phyloP scores from a whole-genome alignment of 805 yeast species.

The Saturnispora diversa region DNA sequence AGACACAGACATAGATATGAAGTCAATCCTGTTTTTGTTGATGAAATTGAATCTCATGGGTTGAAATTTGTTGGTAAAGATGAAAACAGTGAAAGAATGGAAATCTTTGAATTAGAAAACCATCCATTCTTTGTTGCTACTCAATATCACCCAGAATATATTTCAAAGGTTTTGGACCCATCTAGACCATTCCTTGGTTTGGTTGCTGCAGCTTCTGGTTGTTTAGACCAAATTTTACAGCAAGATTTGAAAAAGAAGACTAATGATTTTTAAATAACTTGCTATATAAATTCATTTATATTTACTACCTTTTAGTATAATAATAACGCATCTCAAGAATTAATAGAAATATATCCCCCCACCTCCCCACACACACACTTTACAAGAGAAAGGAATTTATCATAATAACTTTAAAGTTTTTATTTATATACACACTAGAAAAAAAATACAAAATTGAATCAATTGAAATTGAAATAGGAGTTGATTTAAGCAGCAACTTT shows the following conservation, averaged over 20 bases:
- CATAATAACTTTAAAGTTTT: too few species aligned
- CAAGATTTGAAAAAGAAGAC: constrained; percentile 26
- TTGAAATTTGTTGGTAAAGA: constrained; percentile 89
- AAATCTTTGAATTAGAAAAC: constrained; percentile 73
- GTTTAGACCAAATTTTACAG: constrained; percentile 57
- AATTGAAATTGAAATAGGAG: neutral
- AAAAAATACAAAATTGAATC: too few species aligned
- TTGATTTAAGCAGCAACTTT: constrained; percentile 6
- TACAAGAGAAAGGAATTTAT: too few species aligned
- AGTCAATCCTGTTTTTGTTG: constrained; percentile 79
- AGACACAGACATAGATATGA: constrained; percentile 99
- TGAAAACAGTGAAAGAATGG: constrained; percentile 87
- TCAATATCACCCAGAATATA: constrained; percentile 97
- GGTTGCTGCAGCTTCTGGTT: constrained; percentile 88
- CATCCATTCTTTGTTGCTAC: constrained; percentile 93
- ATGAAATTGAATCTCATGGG: constrained; percentile 65
- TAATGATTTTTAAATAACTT: constrained; percentile 25
- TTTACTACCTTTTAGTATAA: too few species aligned
- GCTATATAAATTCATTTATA: too few species aligned
- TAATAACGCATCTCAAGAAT: too few species aligned
- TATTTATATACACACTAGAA: too few species aligned
- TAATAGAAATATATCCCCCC: too few species aligned
- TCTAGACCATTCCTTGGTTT: constrained; percentile 94
- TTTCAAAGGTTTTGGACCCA: constrained; percentile 93
- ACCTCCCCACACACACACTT: too few species aligned